phyloP scores from a whole-genome alignment of 1,284 basidiomycete genomes.

The Tilletia setariae region DNA sequence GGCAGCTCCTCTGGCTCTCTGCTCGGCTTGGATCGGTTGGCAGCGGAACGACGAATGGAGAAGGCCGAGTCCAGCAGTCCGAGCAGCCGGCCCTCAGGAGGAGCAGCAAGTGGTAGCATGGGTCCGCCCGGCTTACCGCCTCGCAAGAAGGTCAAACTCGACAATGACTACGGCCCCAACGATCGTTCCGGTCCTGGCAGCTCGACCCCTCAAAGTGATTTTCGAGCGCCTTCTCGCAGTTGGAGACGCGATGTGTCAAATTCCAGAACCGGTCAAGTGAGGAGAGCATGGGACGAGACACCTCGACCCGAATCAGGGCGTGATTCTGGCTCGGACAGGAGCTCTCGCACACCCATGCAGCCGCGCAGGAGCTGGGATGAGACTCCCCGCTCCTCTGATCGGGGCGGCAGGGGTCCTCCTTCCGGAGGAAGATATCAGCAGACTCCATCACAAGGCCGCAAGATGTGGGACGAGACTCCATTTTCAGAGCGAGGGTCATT shows the following conservation, averaged over 20 bases:
- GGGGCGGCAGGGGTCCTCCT: conserved; percentile 22
- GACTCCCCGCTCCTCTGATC: no score
- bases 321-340: no score
- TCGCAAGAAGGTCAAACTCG: conserved; percentile 23
- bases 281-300: conserved; percentile 22
- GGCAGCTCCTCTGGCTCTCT: conserved; percentile 54
- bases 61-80: conserved; percentile 65
- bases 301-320: no score
- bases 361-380: no score
- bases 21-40: conserved; percentile 66
- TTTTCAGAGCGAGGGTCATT: neutral
- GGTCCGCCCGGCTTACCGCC: conserved; percentile 18
- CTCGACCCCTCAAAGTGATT: neutral
- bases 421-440: conserved; percentile 3
- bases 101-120: neutral
- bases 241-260: neutral
- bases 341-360: no score
- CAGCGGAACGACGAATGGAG: conserved; percentile 75
- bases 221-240: neutral
- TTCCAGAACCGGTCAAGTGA: conserved; percentile 23
- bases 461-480: neutral
- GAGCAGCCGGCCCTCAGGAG: neutral
- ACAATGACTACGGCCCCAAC: conserved; percentile 20
- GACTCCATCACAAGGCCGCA: neutral
- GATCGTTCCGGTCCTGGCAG: neutral